phyloP scores from a whole-genome alignment of 1,284 basidiomycete genomes.

The Spongispora temasekensis region DNA sequence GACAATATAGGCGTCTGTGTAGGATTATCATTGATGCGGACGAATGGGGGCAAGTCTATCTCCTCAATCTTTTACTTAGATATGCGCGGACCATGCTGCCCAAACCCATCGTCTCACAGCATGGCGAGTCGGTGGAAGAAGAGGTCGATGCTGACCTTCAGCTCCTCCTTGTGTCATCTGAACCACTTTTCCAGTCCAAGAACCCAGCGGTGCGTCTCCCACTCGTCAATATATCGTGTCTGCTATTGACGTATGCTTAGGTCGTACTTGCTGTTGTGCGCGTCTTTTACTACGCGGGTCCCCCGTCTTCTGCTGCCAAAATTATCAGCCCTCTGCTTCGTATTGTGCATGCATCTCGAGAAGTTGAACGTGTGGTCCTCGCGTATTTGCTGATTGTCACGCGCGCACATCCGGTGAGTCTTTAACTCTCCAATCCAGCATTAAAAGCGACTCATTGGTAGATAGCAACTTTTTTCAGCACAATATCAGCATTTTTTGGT shows the following conservation, averaged over 20 bases:
- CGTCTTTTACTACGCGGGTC: conserved; percentile 74
- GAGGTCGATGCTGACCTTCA: conserved; percentile 77
- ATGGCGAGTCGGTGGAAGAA: conserved; percentile 35
- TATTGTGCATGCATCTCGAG: conserved; percentile 61
- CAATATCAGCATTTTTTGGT: conserved; percentile 71
- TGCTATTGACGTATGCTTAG: conserved; percentile 38
- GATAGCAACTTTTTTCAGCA: conserved; percentile 59
- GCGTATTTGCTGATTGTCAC: conserved; percentile 70
- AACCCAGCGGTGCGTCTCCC: conserved; percentile 74
- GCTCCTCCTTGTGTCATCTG: conserved; percentile 71
- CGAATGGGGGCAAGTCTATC: conserved; percentile 92
- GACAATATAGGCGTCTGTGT: conserved; percentile 86
- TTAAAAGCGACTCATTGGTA: conserved; percentile 1
- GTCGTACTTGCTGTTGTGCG: conserved; percentile 76
- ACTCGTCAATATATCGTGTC: background rate
- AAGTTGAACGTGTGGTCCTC: conserved; percentile 74
- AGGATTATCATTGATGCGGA: conserved; percentile 87
- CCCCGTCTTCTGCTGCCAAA: conserved; percentile 54
- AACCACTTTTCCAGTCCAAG: conserved; percentile 79
- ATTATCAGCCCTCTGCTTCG: conserved; percentile 70
- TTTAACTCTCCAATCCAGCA: conserved; percentile 1
- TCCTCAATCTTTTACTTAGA: conserved; percentile 77
- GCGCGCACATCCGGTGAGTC: conserved; percentile 60
- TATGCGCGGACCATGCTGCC: conserved; percentile 88
- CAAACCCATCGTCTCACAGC: conserved; percentile 52